Evolutionary conservation across 2,329 filamentous ascomycete genomes (phyloP), one percentile per base, ranked within the genome.

Genomic region (Phialophora expanda): DNA sequence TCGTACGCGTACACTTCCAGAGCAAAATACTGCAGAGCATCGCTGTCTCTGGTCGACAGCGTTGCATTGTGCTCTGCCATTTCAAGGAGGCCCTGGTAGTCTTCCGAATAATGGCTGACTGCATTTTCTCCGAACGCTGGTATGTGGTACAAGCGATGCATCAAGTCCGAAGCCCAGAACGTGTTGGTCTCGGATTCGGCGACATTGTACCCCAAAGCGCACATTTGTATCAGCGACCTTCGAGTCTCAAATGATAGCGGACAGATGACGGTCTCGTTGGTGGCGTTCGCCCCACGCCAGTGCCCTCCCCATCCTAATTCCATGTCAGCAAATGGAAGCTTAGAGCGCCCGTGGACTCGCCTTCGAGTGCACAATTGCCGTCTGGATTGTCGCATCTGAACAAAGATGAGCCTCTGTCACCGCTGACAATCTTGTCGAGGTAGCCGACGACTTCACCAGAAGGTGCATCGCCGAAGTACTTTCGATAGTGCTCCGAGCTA

Each of bases 371-470:
- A 71, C 89, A 91, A 78, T 90, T 90, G 22, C 81, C 78, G 70
- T 91, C 89, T 0, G 86, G 83, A 69, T 91, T 86, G 66, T 91
- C 89, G 71, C 89, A 90, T 22, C 88, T 85, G 80, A 90, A 90
- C 20, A 87, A 73, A 54, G 88, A 80, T 28, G 79, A 81, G 0
- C 78, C 78, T 72, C 85, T 86, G 75, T 90, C 83, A 1, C 82
- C 86, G 51, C 81, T 81, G 71, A 85, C 79, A 34, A 91, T 79
- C 65, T 85, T 83, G 61, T 88, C 85, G 70, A 83, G 89, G 80
- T 86, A 88, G 4, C 89, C 89, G 50, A 88, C 80, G 3, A 85
- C 83, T 67, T 84, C 81, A 24, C 83, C 83, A 2, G 87, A 86
- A 3, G 86, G 80, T 1, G 80, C 80, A 60, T 85, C 81, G 54